phyloP scores from a whole-genome alignment of 2,329 filamentous ascomycete genomes.

The Aspergillus quadrilineatus region DNA sequence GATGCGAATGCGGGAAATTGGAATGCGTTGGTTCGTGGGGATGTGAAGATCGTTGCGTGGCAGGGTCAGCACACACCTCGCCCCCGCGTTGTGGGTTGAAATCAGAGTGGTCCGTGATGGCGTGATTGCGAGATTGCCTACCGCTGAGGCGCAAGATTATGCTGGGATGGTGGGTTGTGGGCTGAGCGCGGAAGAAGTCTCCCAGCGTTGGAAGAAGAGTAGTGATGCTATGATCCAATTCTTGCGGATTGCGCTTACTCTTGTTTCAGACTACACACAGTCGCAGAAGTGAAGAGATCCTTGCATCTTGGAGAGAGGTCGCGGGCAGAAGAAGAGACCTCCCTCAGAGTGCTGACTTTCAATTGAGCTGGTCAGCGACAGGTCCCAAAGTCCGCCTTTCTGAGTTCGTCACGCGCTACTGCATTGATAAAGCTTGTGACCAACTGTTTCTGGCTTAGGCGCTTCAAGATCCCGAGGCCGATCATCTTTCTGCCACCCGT shows the following conservation, averaged over 20 bases:
- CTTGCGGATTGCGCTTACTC: slow-evolving; percentile 1
- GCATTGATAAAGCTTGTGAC: slow-evolving; percentile 1
- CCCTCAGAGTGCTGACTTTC: neutral
- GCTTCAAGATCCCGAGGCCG: neutral
- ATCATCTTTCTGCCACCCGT: neutral
- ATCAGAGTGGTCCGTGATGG: slow-evolving; percentile 36
- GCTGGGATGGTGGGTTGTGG: slow-evolving; percentile 10
- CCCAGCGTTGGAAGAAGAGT: slow-evolving; percentile 13
- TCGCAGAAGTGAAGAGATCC: neutral
- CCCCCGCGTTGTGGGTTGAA: slow-evolving; percentile 24
- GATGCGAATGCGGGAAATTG: slow-evolving; percentile 19
- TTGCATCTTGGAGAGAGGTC: neutral
- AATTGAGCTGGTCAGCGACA: neutral
- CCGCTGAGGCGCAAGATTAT: slow-evolving; percentile 6
- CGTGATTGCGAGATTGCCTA: slow-evolving; percentile 28
- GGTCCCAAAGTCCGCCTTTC: neutral
- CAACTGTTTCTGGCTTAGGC: slow-evolving; percentile 7
- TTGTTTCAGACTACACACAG: neutral
- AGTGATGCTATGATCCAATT: neutral
- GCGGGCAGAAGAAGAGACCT: neutral
- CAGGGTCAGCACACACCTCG: slow-evolving; percentile 21
- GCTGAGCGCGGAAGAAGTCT: neutral
- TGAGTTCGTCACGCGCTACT: slow-evolving; percentile 13
- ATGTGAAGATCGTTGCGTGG: slow-evolving; percentile 25
- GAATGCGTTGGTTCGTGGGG: slow-evolving; percentile 22